A percentile compares a stretch with the other conserved stretches of the same genome.
Conservation (phyloP, 1,284 basidiomycete genomes). For the Trichosporon ovoides region DNA sequence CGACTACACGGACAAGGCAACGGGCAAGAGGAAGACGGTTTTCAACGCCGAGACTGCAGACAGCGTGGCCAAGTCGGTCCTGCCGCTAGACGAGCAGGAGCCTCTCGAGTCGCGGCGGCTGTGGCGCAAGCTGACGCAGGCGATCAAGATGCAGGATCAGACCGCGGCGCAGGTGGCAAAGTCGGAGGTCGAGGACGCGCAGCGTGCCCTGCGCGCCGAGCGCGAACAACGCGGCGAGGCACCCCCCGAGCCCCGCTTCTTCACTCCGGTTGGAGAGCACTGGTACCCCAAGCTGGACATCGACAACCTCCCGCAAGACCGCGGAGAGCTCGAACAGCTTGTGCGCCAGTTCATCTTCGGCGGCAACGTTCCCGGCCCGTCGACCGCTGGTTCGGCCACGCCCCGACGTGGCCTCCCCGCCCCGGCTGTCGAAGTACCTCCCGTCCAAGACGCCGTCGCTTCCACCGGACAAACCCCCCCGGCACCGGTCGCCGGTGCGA, state of each 20-base stretch:
- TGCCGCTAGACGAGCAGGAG: constrained; percentile 82
- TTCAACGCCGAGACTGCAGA: constrained; percentile 78
- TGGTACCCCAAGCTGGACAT: constrained; percentile 70
- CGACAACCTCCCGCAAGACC: constrained; percentile 59
- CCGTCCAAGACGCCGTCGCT: neutral
- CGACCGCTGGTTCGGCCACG: constrained; percentile 5
- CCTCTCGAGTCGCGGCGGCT: constrained; percentile 83
- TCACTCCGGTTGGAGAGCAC: constrained; percentile 63
- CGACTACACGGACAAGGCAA: constrained; percentile 72
- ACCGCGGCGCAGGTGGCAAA: constrained; percentile 89
- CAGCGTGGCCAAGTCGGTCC: constrained; percentile 73
- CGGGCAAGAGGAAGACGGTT: constrained; percentile 65
- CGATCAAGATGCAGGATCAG: constrained; percentile 85
- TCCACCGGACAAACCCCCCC: no score
- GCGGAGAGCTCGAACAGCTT: constrained; percentile 57
- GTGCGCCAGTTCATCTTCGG: constrained; percentile 61
- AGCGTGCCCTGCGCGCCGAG: constrained; percentile 71
- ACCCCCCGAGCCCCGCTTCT: constrained; percentile 67
- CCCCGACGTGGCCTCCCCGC: constrained; percentile 1
- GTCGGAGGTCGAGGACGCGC: constrained; percentile 82
- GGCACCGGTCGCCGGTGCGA: no score
- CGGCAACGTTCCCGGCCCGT: constrained; percentile 27
- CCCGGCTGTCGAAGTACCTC: neutral
- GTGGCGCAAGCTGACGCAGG: constrained; percentile 79
- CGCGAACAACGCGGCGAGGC: constrained; percentile 64